These are phyloP conservation scores for Fusarium luffae DNA, from an alignment of 2,329 filamentous ascomycete species.

Conservation along the genomic window DNA sequence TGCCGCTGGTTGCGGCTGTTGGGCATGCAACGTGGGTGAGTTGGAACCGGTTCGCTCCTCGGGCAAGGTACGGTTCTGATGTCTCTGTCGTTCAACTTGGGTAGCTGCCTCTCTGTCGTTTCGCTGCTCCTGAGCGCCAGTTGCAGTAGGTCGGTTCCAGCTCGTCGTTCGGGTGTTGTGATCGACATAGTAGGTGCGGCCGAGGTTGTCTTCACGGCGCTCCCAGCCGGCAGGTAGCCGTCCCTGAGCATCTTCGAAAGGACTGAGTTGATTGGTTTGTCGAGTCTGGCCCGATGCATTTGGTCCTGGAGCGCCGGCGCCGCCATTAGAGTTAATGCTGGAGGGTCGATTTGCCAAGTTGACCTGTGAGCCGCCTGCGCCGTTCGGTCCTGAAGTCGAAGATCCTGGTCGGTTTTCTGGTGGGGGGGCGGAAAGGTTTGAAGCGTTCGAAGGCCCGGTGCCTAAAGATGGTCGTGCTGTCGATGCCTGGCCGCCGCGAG, in stretches of 20 bases:
- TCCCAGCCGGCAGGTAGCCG: slow-evolving; percentile 95
- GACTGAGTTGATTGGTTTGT: slow-evolving; percentile 71
- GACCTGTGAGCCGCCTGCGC: slow-evolving; percentile 55
- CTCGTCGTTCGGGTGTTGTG: slow-evolving; percentile 97
- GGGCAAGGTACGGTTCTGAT: slow-evolving; percentile 94
- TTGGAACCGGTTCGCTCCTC: slow-evolving; percentile 95
- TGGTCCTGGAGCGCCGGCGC: slow-evolving; percentile 42
- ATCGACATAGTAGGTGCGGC: slow-evolving; percentile 97
- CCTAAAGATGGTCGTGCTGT: slow-evolving; percentile 60
- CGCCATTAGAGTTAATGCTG: slow-evolving; percentile 56
- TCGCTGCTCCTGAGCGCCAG: slow-evolving; percentile 76
- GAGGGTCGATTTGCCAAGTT: slow-evolving; percentile 60
- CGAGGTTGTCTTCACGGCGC: slow-evolving; percentile 91
- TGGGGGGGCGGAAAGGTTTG: slow-evolving; percentile 57
- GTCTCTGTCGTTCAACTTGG: slow-evolving; percentile 89
- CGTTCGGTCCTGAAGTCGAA: slow-evolving; percentile 62
- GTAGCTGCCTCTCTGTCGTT: slow-evolving; percentile 89
- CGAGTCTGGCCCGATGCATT: slow-evolving; percentile 50
- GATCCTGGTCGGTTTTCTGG: slow-evolving; percentile 64
- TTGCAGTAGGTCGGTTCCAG: slow-evolving; percentile 89
- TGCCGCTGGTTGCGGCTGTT: slow-evolving; percentile 55
- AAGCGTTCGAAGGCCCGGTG: slow-evolving; percentile 57
- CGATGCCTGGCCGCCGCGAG: slow-evolving; percentile 62
- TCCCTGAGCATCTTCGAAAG: slow-evolving; percentile 96
- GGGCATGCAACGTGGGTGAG: slow-evolving; percentile 79